Evolutionary conservation across 441 rosid species (phyloP).

Genomic region (Syzygium syzygioides): DNA sequence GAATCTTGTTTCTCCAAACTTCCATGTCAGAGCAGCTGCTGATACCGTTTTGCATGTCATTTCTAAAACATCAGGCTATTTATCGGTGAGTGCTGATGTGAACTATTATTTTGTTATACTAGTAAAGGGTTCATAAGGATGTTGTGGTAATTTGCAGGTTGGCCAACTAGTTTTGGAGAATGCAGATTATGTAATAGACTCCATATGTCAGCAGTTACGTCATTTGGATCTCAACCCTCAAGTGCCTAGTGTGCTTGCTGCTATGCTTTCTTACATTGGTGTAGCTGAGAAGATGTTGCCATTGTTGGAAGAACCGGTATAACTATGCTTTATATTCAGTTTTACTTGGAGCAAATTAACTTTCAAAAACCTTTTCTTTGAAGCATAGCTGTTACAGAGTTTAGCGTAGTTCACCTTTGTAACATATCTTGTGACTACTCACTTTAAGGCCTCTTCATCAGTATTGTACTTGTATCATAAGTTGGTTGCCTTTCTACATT

Average conservation of each 20-base stretch:
- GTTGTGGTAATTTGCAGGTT: slow-evolving; percentile 39
- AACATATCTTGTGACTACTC: background rate
- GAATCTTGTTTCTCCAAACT: slow-evolving; percentile 66
- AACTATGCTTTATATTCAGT: background rate
- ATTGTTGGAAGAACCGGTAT: slow-evolving; percentile 91
- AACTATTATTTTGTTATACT: background rate
- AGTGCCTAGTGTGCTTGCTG: slow-evolving; percentile 92
- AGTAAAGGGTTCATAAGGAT: background rate
- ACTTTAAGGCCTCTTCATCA: background rate
- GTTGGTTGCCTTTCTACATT: background rate
- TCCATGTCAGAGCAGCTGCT: slow-evolving; percentile 71
- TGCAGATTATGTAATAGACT: slow-evolving; percentile 89
- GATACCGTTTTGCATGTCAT: slow-evolving; percentile 76
- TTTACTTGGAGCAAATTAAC: background rate
- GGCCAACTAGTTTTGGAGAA: slow-evolving; percentile 85
- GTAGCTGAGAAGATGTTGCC: slow-evolving; percentile 78
- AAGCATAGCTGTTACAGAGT: background rate
- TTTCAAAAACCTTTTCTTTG: background rate
- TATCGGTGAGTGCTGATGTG: slow-evolving; percentile 43
- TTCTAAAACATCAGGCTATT: slow-evolving; percentile 50
- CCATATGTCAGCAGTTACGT: slow-evolving; percentile 82
- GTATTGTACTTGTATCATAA: background rate
- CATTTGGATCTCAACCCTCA: slow-evolving; percentile 90
- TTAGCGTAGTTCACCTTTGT: background rate
- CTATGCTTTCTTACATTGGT: slow-evolving; percentile 93